Base-by-base conservation (phyloP, 257 asterid species). In the Coffea eugenioides region DNA sequence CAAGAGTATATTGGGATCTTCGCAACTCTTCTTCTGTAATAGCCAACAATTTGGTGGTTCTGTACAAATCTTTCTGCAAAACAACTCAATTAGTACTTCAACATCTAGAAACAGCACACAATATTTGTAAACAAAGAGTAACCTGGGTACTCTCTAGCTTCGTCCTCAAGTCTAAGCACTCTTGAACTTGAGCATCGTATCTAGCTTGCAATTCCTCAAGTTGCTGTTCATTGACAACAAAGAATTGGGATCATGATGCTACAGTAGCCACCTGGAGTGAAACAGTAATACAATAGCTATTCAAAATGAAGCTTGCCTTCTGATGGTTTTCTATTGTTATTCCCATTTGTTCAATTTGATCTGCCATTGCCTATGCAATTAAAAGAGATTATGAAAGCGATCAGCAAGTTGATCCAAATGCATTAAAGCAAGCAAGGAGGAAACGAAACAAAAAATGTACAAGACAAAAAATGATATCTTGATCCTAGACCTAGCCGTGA, bases 291-390 rank as follows among this genome's bases (percentile, higher is more conserved):
- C 25, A 12, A 34, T 15, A 69, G 25, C 23, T 18, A 13, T 8
- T 25, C 34, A 0, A 54, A 18, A 57, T 69, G 10, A 75, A 16
- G 23, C 65, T 71, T 68, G 73, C 98, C 95, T 94, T 94, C 85
- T 87, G 94, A 68, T 90, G 83, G 82, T 86, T 92, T 83, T 94
- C 98, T 43, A 91, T 84, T 52, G 90, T 86, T 69, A 87, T 71
- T 67, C 94, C 92, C 97, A 91, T 87, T 83, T 91, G 95, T 84
- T 92, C 98, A 80, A 92, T 90, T 83, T 91, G 97, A 81, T 94
- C 98, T n/a, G 92, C 89, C 98, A 94, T 94, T 61, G 92, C 92
- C 98, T 94, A 77, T 48, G 59, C 21, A 10, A 23, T 34, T 12
- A 64, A 74, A 69, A 74, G 64, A 51, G 66, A 39, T 45, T n/a